These are phyloP conservation scores for Lentinula detonsa DNA, from an alignment of 768 basidiomycete species.

Conservation along the genomic window DNA sequence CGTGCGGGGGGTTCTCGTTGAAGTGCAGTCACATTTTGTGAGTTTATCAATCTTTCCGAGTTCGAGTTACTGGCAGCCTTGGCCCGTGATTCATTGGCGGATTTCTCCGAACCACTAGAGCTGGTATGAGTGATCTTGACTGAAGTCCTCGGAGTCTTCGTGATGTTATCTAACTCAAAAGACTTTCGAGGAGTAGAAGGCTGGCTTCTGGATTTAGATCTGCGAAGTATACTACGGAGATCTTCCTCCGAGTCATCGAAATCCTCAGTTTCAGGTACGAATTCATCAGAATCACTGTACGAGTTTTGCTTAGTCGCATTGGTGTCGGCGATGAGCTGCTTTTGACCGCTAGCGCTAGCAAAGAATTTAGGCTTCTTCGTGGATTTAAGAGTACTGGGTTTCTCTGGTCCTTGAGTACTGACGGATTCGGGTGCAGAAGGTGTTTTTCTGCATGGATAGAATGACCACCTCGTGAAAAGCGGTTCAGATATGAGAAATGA, in stretches of 20 bases:
- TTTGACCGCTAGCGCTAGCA: neutral
- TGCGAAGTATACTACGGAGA: neutral
- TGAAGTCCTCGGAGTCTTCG: neutral
- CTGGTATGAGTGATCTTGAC: neutral
- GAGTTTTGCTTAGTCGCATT: neutral
- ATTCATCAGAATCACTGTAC: neutral
- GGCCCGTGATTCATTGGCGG: neutral
- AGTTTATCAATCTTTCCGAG: neutral
- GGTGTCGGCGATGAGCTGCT: neutral
- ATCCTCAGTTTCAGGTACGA: neutral
- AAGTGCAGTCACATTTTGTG: neutral
- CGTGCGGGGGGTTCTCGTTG: neutral
- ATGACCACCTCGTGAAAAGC: neutral
- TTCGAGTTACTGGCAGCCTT: neutral
- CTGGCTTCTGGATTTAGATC: neutral
- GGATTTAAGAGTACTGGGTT: neutral
- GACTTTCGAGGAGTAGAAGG: neutral
- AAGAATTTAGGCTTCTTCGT: neutral
- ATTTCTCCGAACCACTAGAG: neutral
- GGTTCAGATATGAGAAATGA: neutral
- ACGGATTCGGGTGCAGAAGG: neutral
- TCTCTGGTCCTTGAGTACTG: neutral
- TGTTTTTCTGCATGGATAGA: neutral
- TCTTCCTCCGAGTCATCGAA: neutral
- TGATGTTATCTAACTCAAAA: neutral